phyloP scores from a whole-genome alignment of 139 green algal genomes.

The Tetratostichococcus sp. region DNA sequence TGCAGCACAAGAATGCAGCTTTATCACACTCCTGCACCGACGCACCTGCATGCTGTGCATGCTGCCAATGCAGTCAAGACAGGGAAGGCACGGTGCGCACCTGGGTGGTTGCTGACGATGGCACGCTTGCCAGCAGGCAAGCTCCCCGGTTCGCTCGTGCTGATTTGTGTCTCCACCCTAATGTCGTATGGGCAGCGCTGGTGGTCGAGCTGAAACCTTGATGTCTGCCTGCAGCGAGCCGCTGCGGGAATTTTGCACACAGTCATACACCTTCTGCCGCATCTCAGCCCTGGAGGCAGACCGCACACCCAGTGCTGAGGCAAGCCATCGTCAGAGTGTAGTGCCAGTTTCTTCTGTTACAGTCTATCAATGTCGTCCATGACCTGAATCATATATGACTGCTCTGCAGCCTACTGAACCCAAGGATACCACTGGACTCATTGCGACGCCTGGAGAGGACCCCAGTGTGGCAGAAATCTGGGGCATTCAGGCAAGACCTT shows the following conservation, averaged over 20 bases:
- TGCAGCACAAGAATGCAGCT: too few species aligned
- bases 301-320: too few species aligned
- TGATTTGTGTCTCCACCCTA: too few species aligned
- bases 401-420: background rate
- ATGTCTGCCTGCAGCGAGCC: slow-evolving; percentile 22
- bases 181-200: too few species aligned
- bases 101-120: slow-evolving; percentile 19
- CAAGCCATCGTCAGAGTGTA: too few species aligned
- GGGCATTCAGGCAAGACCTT: slow-evolving; percentile 4
- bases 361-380: too few species aligned
- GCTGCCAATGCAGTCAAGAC: slow-evolving; percentile 25
- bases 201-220: too few species aligned
- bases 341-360: too few species aligned
- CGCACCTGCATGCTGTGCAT: too few species aligned
- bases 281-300: background rate
- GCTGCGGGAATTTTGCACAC: slow-evolving; percentile 11
- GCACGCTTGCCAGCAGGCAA: background rate
- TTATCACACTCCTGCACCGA: too few species aligned
- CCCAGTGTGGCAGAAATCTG: slow-evolving; percentile 10
- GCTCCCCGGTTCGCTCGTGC: too few species aligned
- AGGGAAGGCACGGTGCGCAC: slow-evolving; percentile 21
- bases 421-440: background rate
- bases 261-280: slow-evolving; percentile 37
- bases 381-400: too few species aligned
- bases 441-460: background rate